These are phyloP conservation scores for Phaeotremella fagi DNA, from an alignment of 768 basidiomycete species.

Conservation along the genomic window DNA sequence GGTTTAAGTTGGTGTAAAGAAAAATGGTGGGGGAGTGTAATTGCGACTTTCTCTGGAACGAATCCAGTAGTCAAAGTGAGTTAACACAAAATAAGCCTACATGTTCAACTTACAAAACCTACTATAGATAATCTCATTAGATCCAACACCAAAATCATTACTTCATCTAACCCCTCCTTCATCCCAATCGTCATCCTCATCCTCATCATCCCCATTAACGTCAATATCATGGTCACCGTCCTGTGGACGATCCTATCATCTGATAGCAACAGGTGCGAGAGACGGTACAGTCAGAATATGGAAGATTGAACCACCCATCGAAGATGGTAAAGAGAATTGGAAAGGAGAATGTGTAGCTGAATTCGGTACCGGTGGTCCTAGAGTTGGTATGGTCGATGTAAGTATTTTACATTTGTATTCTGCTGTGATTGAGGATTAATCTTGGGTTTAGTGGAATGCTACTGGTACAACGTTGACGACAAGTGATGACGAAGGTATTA, in stretches of 20 bases:
- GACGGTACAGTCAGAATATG: slow-evolving; percentile 88
- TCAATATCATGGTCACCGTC: slow-evolving; percentile 90
- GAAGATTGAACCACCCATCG: slow-evolving; percentile 64
- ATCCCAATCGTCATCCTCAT: slow-evolving; percentile 65
- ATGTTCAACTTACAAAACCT: neutral
- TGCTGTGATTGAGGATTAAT: slow-evolving; percentile 2
- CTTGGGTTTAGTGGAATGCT: slow-evolving; percentile 59
- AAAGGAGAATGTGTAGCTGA: slow-evolving; percentile 71
- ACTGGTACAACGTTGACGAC: slow-evolving; percentile 57
- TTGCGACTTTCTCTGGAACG: slow-evolving; percentile 71
- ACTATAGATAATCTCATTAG: slow-evolving; percentile 23
- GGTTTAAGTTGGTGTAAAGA: slow-evolving; percentile 94
- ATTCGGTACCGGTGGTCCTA: slow-evolving; percentile 55
- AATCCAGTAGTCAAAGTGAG: slow-evolving; percentile 71
- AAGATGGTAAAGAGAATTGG: slow-evolving; percentile 59
- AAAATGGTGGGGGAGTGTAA: slow-evolving; percentile 85
- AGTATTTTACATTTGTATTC: slow-evolving; percentile 61
- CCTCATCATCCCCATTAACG: slow-evolving; percentile 67
- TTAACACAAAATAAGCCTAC: slow-evolving; percentile 1
- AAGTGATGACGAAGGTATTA: slow-evolving; percentile 55
- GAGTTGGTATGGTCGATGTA: slow-evolving; percentile 86
- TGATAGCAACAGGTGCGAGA: slow-evolving; percentile 81
- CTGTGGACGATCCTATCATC: slow-evolving; percentile 88
- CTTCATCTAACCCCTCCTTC: slow-evolving; percentile 59
- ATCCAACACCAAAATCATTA: slow-evolving; percentile 62